Conservation (phyloP, 2,329 filamentous ascomycete genomes). For the Chaetomium globosum region DNA sequence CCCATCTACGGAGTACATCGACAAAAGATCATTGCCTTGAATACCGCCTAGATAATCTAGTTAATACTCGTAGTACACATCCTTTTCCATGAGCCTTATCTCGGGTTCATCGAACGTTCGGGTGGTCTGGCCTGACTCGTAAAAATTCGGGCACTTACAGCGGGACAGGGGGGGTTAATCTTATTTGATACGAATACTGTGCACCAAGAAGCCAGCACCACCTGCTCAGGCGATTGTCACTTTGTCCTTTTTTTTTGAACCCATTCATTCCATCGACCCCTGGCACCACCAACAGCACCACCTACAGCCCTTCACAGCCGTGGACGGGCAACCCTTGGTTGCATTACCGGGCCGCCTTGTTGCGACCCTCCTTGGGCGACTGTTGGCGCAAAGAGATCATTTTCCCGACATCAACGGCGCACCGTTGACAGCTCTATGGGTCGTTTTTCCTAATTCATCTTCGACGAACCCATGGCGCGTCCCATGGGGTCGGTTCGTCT, state of each 20-base stretch:
- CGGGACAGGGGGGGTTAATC: not conserved
- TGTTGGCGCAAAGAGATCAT: slow-evolving; percentile 23
- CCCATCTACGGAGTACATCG: not conserved
- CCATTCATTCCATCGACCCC: slow-evolving; percentile 10
- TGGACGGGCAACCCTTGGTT: slow-evolving; percentile 6
- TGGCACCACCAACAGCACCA: slow-evolving; percentile 7
- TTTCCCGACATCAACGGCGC: slow-evolving; percentile 11
- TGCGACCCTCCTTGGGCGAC: slow-evolving; percentile 21
- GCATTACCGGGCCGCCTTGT: slow-evolving; percentile 10
- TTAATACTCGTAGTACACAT: not conserved
- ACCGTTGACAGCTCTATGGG: slow-evolving; percentile 29
- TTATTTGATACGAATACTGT: not conserved
- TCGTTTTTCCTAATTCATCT: slow-evolving; percentile 27
- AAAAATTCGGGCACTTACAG: not conserved
- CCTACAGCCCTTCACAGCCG: slow-evolving; percentile 1
- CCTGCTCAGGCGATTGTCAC: not conserved
- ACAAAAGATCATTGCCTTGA: not conserved
- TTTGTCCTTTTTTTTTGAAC: not conserved
- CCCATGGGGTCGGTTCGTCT: slow-evolving; percentile 69
- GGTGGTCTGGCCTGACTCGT: not conserved
- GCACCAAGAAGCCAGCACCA: not conserved
- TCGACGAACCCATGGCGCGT: slow-evolving; percentile 52
- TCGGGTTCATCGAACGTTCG: not conserved
- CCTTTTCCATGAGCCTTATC: not conserved
- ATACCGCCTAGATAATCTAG: not conserved